Base-by-base conservation (phyloP, 805 yeast species). In the Candida ponderosae region DNA sequence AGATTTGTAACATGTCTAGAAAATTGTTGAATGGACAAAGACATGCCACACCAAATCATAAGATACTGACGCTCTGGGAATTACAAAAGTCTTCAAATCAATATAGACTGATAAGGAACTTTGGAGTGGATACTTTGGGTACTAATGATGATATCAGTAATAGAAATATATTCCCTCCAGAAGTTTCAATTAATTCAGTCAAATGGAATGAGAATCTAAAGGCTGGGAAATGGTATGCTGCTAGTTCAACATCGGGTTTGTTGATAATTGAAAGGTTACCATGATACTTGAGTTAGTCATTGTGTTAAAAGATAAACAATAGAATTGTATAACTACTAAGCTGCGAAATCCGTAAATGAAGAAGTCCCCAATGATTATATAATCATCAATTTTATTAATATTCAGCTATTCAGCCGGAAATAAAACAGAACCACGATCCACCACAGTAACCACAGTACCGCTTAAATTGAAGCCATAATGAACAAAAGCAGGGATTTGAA, bases 121-220 rank as follows among this genome's bases (percentile, higher is more conserved):
- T 51, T 60, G 66, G 69, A 19, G 45, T 56, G 29, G 46, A 51
- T 35, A 60, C 61, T 17, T 35, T 56, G n/a, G 33, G 41, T 15
- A 42, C 51, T 2, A 46, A 44, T 24, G 66, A 61, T 14, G 43
- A 43, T 16, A 46, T 51, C 18, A 53, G 31, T 2, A 37, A 44
- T 20, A 56, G 40, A 41, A 61, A 42, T 45, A 57, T 71, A 5
- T 67, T 67, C 36, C 78, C 85, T 1, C 65, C 70, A 4, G 70
- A 72, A 13, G 66, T 77, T 2, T 54, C 63, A 14, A 57, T 82
- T 6, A 66, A 76, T 0, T 46, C 71, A 2, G 35, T 74, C 1
- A 68, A 69, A 18, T 83, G 90, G 93, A 72, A 71, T 51, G 80
- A 73, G 38, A 66, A 62, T 35, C 33, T 52, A 4, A 33, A 28